Base-by-base conservation (phyloP, 2,329 filamentous ascomycete species). In the Phialophora macrospora region DNA sequence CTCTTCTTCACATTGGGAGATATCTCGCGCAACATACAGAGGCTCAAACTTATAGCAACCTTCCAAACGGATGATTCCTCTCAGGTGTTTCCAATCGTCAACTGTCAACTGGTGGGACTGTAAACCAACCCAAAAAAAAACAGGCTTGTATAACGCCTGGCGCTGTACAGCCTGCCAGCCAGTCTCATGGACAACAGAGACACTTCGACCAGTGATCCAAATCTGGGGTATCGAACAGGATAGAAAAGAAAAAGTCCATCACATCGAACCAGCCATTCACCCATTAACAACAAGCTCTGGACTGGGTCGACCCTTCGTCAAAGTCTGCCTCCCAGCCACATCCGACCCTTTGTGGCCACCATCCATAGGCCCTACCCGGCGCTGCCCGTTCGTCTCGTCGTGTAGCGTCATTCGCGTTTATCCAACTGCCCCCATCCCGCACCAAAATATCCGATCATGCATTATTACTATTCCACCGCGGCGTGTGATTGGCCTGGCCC, bases 341-440 rank as follows among this genome's bases (percentile, higher is more conserved):
- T 44, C 38, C 38, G 38, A 7, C 38, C 17, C 38, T 44, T 44
- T 44, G 22, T 8, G 17, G 44, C 20, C 17, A 22, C 44, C 26
- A 48, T 38, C 56, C 41, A 34, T 46, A n/a, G 30, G 56, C 32
- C 54, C 28, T 63, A 28, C 26, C 60, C 24, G 2, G 7, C 30
- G 54, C 44, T 52, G 28, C 28, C 48, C 59, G 4, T 34, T 65
- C 63, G 48, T 65, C 54, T 49, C 63, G 24, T 65, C 63, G 48
- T 65, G 52, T 54, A 58, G 63, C 48, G 6, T 65, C 63, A 52
- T 65, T 61, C 54, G 52, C 20, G 41, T 48, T 62, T 58, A 24
- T 65, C 61, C n/a, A 14, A n/a, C 24, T 7, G 22, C 26, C 12
- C 44, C 44, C 59, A 34, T 54, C 20, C 34, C 49, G 30, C 32